Evolutionary conservation across 352 stramenopile species (phyloP).

Genomic region (Phytophthora citricola): DNA sequence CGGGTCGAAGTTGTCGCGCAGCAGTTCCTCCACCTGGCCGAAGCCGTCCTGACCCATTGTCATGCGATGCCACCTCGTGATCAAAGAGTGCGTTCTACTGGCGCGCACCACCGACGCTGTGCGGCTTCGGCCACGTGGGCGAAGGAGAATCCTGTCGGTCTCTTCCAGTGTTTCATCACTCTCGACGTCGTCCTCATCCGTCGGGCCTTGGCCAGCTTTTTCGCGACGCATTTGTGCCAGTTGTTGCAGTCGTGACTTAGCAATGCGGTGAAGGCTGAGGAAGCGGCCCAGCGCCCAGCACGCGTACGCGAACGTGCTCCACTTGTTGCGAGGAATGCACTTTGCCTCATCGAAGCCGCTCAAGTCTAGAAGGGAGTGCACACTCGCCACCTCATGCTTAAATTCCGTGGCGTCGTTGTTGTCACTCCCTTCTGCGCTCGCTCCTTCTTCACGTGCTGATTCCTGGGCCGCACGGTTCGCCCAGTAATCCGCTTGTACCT

Average conservation of each 20-base stretch:
- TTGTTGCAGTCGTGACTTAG: conserved; percentile 23
- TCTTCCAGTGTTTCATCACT: conserved; percentile 24
- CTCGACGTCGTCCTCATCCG: conserved; percentile 45
- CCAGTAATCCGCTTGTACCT: conserved; percentile 83
- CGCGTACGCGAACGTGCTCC: conserved; percentile 78
- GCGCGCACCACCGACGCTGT: conserved; percentile 52
- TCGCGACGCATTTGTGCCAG: conserved; percentile 12
- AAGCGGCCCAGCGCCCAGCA: conserved; percentile 72
- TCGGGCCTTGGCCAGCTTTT: conserved; percentile 27
- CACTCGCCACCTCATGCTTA: conserved; percentile 70
- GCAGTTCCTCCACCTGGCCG: conserved; percentile 49
- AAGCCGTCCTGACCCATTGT: conserved; percentile 48
- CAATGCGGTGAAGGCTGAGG: conserved; percentile 36
- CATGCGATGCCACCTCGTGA: conserved; percentile 69
- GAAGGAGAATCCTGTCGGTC: conserved; percentile 10
- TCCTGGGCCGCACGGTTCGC: conserved; percentile 57
- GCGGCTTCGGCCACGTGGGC: conserved; percentile 41
- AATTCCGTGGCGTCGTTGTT: conserved; percentile 4
- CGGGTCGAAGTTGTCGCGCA: conserved; percentile 63
- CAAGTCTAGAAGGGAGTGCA: conserved; percentile 69
- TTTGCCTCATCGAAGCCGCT: conserved; percentile 77
- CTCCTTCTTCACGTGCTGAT: conserved; percentile 14
- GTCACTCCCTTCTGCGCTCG: not conserved
- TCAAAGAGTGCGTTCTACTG: conserved; percentile 53
- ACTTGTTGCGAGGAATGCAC: conserved; percentile 69